Evolutionary conservation across 129 eudicot genomes (phyloP).

Genomic region (Logfia minima): DNA sequence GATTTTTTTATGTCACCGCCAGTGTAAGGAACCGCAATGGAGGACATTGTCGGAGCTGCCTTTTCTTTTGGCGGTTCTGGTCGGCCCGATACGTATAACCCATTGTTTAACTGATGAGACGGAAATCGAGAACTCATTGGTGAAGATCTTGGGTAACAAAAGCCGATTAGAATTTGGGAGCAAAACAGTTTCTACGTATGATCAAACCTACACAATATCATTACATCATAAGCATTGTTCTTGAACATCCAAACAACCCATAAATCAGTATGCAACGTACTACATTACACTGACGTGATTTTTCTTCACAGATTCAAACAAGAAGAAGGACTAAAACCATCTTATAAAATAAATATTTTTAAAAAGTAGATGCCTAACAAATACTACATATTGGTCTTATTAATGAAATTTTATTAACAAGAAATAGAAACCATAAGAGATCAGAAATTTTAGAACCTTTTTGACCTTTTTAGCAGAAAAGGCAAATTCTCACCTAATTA

Average conservation of each 20-base stretch:
- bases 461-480: background rate
- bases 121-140: conserved; percentile 75
- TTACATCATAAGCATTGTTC: conserved; percentile 1
- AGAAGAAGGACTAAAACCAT: background rate
- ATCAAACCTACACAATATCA: conserved; percentile 25
- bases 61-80: conserved; percentile 91
- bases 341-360: no score
- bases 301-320: background rate
- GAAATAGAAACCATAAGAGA: conserved; percentile 22
- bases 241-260: background rate
- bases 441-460: conserved; percentile 20
- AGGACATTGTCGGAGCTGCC: conserved; percentile 76
- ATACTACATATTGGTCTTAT: background rate
- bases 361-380: background rate
- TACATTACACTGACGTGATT: background rate
- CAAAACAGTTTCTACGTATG: conserved; percentile 1
- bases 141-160: conserved; percentile 19
- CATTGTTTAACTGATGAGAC: conserved; percentile 75
- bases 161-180: background rate
- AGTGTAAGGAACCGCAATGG: conserved; percentile 73
- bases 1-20: conserved; percentile 86
- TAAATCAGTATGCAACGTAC: background rate
- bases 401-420: no score
- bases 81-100: conserved; percentile 79
- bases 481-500: background rate